A percentile compares a stretch with the other conserved stretches of the same genome.
These are phyloP conservation scores for Scytalidium sp. DNA, from an alignment of 2,329 filamentous ascomycete genomes.

Conservation along the genomic window DNA sequence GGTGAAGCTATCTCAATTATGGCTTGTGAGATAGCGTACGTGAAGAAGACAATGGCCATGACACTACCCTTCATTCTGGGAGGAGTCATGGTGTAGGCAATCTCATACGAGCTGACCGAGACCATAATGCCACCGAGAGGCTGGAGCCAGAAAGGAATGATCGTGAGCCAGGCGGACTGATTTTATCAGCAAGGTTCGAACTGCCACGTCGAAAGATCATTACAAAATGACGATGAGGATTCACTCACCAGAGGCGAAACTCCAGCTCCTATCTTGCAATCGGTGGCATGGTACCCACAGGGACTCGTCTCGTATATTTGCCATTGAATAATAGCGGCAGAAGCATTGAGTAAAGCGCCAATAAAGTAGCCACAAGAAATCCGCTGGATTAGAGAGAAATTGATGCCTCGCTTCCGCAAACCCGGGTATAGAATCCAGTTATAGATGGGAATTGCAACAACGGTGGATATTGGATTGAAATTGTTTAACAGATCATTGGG, in stretches of 20 bases:
- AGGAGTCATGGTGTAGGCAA: background rate
- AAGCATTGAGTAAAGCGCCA: constrained; percentile 48
- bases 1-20: background rate
- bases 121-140: background rate
- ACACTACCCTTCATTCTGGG: background rate
- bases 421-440: constrained; percentile 65
- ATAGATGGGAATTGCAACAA: constrained; percentile 69
- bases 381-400: constrained; percentile 70
- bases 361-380: constrained; percentile 66
- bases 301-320: constrained; percentile 54
- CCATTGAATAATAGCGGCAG: constrained; percentile 54
- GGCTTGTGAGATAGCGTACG: background rate
- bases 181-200: background rate
- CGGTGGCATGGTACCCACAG: constrained; percentile 45
- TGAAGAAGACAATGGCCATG: background rate
- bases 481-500: constrained; percentile 76
- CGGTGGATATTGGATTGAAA: constrained; percentile 68
- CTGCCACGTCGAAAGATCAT: background rate
- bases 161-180: background rate
- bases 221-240: background rate
- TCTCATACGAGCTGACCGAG: background rate
- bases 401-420: constrained; percentile 57
- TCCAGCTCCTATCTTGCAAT: constrained; percentile 37
- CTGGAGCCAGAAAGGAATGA: background rate
- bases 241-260: constrained; percentile 2